Evolutionary conservation across 148 eudicot genomes (phyloP), one percentile per base, ranked within the genome.

Genomic region (Suaeda aralocaspica): DNA sequence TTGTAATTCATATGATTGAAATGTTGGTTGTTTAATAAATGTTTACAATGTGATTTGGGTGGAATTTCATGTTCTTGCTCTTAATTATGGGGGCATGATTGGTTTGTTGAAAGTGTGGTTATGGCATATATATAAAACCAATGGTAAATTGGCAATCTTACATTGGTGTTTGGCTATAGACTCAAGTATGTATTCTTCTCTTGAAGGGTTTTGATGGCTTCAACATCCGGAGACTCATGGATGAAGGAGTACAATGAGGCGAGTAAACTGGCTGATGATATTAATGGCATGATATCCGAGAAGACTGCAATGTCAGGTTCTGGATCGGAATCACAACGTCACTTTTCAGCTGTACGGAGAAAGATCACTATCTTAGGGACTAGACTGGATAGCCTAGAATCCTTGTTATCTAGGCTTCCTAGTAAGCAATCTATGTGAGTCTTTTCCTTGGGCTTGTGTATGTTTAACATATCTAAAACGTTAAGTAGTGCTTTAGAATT

Each of bases 301-400:
- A 89, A 85, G 79, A 78, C 82, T 67, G 79, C 87, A 64, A 18
- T 83, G 66, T 73, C 84, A 29, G 74, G 68, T 19, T 73, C 83
- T n/a, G 93, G 96, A 75, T 76, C 91, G 52, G 93, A 89, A 25
- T 79, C 88, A 24, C 88, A 92, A 42, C 90, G 96, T 26, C 91
- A 89, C 82, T 82, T 86, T 72, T 89, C 98, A 62, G 77, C 98
- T 29, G 78, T 85, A 64, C 72, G 98, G 52, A 77, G 98, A 68
- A 92, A 92, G 76, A 88, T 88, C 68, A 92, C 98, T 34, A 89
- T 92, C 74, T 72, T 92, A 77, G 96, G 96, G 65, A 88, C 98
- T 59, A 89, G 91, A 74, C 84, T 92, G 42, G 98, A 89, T 74
- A 88, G 88, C 74, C 76, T 89, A 66, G 88, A 88, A 63, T 80